A percentile compares a stretch with the other conserved stretches of the same genome.
These are phyloP conservation scores for Boletus rex-veris DNA, from an alignment of 768 basidiomycete species.

Conservation along the genomic window DNA sequence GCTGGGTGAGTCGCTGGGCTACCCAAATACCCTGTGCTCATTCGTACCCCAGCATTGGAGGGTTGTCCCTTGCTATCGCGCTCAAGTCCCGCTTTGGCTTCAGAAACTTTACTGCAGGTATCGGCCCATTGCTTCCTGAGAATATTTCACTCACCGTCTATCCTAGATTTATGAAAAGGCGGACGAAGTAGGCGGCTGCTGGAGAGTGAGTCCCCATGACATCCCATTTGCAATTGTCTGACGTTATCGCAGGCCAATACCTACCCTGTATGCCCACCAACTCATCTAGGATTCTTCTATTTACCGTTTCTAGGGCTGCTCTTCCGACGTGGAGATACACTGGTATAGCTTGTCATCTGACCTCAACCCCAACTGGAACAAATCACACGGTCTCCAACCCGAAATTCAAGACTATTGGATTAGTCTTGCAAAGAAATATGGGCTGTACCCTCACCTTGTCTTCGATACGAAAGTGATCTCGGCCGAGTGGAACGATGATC, in stretches of 20 bases:
- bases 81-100: conserved; percentile 37
- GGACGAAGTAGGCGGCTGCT: conserved; percentile 46
- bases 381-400: conserved; percentile 38
- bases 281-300: not conserved
- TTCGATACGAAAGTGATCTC: conserved; percentile 44
- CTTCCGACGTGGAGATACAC: conserved; percentile 41
- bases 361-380: conserved; percentile 43
- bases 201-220: conserved; percentile 40
- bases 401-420: conserved; percentile 46
- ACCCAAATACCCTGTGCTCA: not conserved
- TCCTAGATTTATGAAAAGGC: conserved; percentile 44
- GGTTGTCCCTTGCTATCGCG: conserved; percentile 41
- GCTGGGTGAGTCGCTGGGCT: conserved; percentile 17
- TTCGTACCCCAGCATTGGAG: conserved; percentile 34
- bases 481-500: conserved; percentile 41
- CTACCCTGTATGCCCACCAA: conserved; percentile 19
- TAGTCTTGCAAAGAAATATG: conserved; percentile 40
- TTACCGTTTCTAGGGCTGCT: conserved; percentile 35
- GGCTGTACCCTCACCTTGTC: conserved; percentile 37
- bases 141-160: not conserved
- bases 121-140: not conserved
- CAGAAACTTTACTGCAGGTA: conserved; percentile 40
- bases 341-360: conserved; percentile 50
- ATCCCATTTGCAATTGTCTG: not conserved
- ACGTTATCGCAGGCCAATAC: conserved; percentile 28